Evolutionary conservation across 352 stramenopile genomes (phyloP), one percentile per base, ranked within the genome.

Genomic region (Globisporangium middletonii): DNA sequence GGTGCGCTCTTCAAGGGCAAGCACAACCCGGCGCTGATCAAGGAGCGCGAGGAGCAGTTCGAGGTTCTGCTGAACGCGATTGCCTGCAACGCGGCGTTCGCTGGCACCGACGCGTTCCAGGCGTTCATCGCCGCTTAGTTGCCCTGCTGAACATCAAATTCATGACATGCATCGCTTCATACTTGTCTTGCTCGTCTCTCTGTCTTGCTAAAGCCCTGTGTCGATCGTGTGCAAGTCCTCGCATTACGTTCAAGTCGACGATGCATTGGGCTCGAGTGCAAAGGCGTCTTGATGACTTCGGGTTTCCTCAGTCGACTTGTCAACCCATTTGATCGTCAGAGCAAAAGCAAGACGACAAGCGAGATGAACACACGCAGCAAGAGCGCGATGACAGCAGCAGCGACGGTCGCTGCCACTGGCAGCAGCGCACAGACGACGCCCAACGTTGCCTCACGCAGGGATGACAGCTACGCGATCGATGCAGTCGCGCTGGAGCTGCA

Each of bases 51-150:
- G 65, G 64, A 59, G 49, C 73, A 86, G 55, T 74, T 94, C 61
- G 65, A 67, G 13, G 55, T 69, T 13, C 77, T 92, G 26, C 67
- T 94, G 50, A 91, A 91, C 62, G 75, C 72, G 47, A 87, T 91
- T 49, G 76, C 69, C 49, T 76, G 70, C 53, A 66, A 84, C 57
- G 46, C 59, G 1, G 65, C 69, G 43, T 67, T 89, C 18, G 63
- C 65, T 9, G 61, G 72, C 28, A 77, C 69, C 27, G 63, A 74
- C 2, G 67, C 67, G 6, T 92, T 91, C 71, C 72, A 79, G 65
- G 68, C 71, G 42, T 92, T 92, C 42, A 47, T 84, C 4, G 19
- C 71, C 51, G 28, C 50, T 26, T 59, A 57, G 35, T 45, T 19
- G 37, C 7, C 1, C 12, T 50, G 23, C 46, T 38, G 6, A 2